A percentile compares a stretch with the other conserved stretches of the same genome.
phyloP scores from a whole-genome alignment of 441 rosid species.

The Dalechampia spathulata region DNA sequence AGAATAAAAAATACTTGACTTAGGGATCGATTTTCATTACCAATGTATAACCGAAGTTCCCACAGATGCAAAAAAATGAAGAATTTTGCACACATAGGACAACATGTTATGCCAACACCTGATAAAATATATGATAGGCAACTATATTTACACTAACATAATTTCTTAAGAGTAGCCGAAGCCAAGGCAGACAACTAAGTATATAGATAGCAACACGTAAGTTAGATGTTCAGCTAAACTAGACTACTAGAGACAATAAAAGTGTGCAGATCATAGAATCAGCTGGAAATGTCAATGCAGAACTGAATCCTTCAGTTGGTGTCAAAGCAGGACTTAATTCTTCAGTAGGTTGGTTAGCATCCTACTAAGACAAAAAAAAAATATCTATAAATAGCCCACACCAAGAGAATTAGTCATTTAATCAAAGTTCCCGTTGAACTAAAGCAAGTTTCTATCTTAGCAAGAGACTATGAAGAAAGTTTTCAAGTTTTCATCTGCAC shows the following conservation, averaged over 20 bases:
- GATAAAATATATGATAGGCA: not conserved
- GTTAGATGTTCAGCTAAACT: not conserved
- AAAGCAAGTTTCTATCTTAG: not conserved
- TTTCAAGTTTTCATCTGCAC: not conserved
- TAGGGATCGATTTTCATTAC: not conserved
- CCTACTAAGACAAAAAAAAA: no score
- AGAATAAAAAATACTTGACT: no score
- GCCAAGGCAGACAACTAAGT: not conserved
- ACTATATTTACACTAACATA: not conserved
- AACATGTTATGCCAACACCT: not conserved
- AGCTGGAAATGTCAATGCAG: not conserved
- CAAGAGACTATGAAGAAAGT: no score
- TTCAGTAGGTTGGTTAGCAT: no score
- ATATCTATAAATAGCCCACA: not conserved
- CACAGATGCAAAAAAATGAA: not conserved
- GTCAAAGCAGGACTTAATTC: not conserved
- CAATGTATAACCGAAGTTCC: not conserved
- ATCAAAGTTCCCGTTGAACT: not conserved
- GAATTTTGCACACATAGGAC: not conserved
- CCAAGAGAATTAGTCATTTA: not conserved
- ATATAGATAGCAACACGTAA: not conserved
- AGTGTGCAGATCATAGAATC: not conserved
- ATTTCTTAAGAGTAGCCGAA: not conserved
- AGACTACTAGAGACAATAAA: not conserved
- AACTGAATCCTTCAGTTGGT: not conserved